Evolutionary conservation across 2,329 filamentous ascomycete genomes (phyloP).

Genomic region (Elsinoe australis): DNA sequence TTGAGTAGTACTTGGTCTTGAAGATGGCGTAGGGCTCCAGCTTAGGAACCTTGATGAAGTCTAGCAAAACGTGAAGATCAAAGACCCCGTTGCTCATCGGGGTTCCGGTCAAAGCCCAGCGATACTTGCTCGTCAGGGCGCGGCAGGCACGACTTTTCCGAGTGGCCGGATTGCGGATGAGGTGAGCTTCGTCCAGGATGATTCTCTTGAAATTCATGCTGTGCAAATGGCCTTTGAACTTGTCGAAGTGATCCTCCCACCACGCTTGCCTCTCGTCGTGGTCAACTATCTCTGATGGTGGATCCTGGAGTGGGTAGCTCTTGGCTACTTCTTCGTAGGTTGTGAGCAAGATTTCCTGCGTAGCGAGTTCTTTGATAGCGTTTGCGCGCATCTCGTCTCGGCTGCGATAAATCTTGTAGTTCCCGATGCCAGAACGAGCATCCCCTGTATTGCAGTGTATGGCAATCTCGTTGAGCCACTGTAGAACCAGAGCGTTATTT

Average conservation of each 20-base stretch:
- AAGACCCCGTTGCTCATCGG: slow-evolving; percentile 32
- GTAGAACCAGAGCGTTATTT: slow-evolving; percentile 32
- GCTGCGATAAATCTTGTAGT: slow-evolving; percentile 48
- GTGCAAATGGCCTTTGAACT: slow-evolving; percentile 34
- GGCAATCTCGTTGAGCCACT: slow-evolving; percentile 33
- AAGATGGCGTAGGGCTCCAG: neutral
- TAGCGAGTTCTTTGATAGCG: slow-evolving; percentile 44
- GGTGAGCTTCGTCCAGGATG: slow-evolving; percentile 52
- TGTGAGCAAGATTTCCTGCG: slow-evolving; percentile 36
- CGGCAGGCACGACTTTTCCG: slow-evolving; percentile 41
- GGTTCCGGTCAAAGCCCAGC: slow-evolving; percentile 40
- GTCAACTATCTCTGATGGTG: slow-evolving; percentile 33
- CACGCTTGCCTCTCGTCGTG: neutral
- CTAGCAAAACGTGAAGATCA: slow-evolving; percentile 41
- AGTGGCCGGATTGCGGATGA: slow-evolving; percentile 44
- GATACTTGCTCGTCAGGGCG: slow-evolving; percentile 32
- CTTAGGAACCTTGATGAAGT: slow-evolving; percentile 61
- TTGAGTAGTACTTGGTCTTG: neutral
- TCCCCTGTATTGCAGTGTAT: slow-evolving; percentile 21
- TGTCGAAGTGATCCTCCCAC: slow-evolving; percentile 11
- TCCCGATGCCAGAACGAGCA: slow-evolving; percentile 27
- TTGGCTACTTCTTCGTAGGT: slow-evolving; percentile 37
- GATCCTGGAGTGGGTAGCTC: slow-evolving; percentile 37
- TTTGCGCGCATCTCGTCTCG: neutral
- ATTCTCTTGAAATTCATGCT: slow-evolving; percentile 43